Base-by-base conservation (phyloP, 768 basidiomycete species). In the Phlegmacium glaucopus region DNA sequence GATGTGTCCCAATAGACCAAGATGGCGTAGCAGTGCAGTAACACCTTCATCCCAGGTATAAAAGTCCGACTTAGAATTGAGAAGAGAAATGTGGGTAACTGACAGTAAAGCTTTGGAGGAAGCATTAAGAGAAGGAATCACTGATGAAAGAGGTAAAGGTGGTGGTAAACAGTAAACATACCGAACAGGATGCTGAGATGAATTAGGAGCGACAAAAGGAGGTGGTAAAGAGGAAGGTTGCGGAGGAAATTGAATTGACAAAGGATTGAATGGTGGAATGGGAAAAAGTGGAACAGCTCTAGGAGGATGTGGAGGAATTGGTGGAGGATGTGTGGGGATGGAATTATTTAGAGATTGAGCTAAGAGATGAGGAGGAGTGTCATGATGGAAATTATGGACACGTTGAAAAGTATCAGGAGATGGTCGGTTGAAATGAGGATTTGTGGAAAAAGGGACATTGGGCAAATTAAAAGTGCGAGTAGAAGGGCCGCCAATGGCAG, bases 21-120 rank as follows among this genome's bases (percentile, higher is more conserved):
- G 26, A 29, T 26, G 26, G 9, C 30, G 30, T 11, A 44, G 43
- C 43, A 44, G 16, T 1, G 30, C 32, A 32, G 43, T 44, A 34
- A 44, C 43, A 18, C 28, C 42, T 15, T 44, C 29, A n/a, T 44
- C 42, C 42, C 42, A 44, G 18, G 42, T 3, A 44, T 25, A 44
- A 29, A 44, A 44, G 16, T 44, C 42, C 4, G 27, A 13, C 17
- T 44, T 44, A 9, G 17, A 25, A 29, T 26, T 34, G 17, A 44
- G 43, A 26, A 44, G 30, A 9, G 30, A 29, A 36, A 44, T 44
- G 18, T 44, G 43, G 18, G 43, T 12, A 34, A 44, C 30, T 18
- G 29, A 29, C 35, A 30, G 43, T 18, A 44, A 34, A 34, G 43
- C 16, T 44, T 44, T 44, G 12, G 43, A 6, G 35, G 35, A 16